phyloP scores from a whole-genome alignment of 176 grass and related monocot species.

The Lolium multiflorum region DNA sequence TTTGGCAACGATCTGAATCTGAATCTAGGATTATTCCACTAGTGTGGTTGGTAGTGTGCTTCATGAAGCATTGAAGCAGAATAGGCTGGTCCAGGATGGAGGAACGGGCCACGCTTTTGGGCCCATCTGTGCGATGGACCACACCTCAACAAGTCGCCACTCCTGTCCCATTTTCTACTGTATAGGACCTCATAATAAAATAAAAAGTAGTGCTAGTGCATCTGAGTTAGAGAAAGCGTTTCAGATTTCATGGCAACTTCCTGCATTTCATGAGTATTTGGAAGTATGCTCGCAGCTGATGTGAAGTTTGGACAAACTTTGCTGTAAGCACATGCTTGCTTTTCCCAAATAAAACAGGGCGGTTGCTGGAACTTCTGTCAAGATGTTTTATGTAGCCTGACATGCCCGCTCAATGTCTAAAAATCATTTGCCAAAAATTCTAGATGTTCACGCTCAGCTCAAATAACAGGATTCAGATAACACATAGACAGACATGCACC shows the following conservation, averaged over 20 bases:
- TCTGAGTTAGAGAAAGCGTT: no score
- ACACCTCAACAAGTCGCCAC: not conserved
- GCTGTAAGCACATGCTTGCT: no score
- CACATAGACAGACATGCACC: no score
- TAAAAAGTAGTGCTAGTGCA: no score
- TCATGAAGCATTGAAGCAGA: not conserved
- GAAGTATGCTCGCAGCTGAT: no score
- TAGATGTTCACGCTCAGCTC: no score
- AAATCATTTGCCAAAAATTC: no score
- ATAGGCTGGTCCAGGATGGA: slow-evolving; percentile 29
- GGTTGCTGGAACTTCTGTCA: not conserved
- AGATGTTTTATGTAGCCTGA: not conserved
- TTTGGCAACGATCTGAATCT: not conserved
- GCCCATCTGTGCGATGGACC: slow-evolving; percentile 30
- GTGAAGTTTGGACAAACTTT: no score
- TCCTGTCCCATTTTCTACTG: not conserved
- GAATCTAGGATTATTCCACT: not conserved
- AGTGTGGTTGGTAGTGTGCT: not conserved
- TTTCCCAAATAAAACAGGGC: not conserved
- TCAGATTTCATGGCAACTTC: no score
- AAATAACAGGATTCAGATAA: no score
- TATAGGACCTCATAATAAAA: no score
- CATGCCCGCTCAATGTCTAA: not conserved
- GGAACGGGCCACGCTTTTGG: not conserved
- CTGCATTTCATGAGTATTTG: no score